phyloP scores from a whole-genome alignment of 768 basidiomycete species.

The Kwoniella newhampshirensis region DNA sequence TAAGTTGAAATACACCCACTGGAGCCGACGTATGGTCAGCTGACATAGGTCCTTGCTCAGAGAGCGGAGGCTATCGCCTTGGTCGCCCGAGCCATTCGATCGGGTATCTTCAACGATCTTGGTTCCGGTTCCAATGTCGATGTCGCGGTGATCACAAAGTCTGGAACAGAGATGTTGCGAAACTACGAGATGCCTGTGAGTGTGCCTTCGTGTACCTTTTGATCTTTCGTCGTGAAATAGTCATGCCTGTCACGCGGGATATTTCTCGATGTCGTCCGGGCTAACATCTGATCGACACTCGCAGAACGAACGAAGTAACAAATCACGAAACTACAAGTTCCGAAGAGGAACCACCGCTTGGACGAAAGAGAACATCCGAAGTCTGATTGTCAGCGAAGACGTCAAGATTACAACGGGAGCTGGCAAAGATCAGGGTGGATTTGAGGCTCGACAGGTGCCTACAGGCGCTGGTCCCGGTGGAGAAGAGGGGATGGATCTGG shows the following conservation, averaged over 20 bases:
- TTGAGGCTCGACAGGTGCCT: conserved; percentile 24
- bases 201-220: conserved; percentile 3
- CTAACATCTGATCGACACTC: background rate
- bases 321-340: conserved; percentile 60
- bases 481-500: conserved; percentile 48
- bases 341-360: conserved; percentile 83
- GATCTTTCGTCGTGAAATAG: no score
- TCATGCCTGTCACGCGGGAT: no score
- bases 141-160: conserved; percentile 88
- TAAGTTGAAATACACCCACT: no score
- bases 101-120: conserved; percentile 98
- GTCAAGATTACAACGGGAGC: conserved; percentile 55
- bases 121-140: conserved; percentile 99
- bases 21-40: background rate
- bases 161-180: conserved; percentile 84
- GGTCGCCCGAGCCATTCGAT: conserved; percentile 81
- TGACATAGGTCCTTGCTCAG: conserved; percentile 54
- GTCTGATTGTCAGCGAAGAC: conserved; percentile 71
- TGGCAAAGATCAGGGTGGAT: conserved; percentile 40
- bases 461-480: conserved; percentile 37
- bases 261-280: no score
- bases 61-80: conserved; percentile 76
- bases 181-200: conserved; percentile 80
- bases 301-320: conserved; percentile 53
- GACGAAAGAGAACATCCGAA: conserved; percentile 75